Percentiles rank a stretch among this genome's conserved stretches.
These are phyloP conservation scores for Capsicum chinense DNA, from an alignment of 257 asterid species.

Conservation along the genomic window DNA sequence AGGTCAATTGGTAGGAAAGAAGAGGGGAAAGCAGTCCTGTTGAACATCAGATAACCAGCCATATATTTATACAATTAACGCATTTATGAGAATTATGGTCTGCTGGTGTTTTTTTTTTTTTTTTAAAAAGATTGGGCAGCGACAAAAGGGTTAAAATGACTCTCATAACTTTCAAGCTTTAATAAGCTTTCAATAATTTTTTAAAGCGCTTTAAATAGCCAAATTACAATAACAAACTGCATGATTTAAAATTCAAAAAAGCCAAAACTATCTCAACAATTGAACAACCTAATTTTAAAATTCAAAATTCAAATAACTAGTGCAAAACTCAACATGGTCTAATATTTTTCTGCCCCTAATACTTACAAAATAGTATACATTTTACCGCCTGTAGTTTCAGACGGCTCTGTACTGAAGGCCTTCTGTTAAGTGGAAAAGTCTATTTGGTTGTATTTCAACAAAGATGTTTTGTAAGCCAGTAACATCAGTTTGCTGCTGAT, in stretches of 20 bases:
- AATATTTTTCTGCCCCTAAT: background rate
- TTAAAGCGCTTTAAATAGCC: too few species aligned
- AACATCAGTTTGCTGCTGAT: background rate
- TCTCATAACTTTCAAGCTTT: too few species aligned
- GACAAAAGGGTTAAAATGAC: too few species aligned
- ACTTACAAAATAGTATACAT: background rate
- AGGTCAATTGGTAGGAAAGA: background rate
- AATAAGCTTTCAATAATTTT: too few species aligned
- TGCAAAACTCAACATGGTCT: background rate
- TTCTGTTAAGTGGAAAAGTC: background rate
- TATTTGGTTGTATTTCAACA: background rate
- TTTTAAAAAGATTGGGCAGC: too few species aligned
- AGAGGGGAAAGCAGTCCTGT: background rate
- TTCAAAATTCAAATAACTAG: too few species aligned
- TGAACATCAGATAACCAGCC: background rate
- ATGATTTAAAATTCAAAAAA: too few species aligned
- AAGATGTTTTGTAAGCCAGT: background rate
- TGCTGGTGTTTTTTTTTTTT: too few species aligned
- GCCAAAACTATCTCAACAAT: too few species aligned
- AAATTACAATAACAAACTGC: too few species aligned
- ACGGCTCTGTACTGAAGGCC: conserved; percentile 8
- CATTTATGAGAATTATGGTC: background rate
- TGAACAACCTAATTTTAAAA: too few species aligned
- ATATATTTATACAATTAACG: background rate
- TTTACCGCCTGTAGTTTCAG: background rate